phyloP scores from a whole-genome alignment of 306 rosid genomes.

The Delonix regia region DNA sequence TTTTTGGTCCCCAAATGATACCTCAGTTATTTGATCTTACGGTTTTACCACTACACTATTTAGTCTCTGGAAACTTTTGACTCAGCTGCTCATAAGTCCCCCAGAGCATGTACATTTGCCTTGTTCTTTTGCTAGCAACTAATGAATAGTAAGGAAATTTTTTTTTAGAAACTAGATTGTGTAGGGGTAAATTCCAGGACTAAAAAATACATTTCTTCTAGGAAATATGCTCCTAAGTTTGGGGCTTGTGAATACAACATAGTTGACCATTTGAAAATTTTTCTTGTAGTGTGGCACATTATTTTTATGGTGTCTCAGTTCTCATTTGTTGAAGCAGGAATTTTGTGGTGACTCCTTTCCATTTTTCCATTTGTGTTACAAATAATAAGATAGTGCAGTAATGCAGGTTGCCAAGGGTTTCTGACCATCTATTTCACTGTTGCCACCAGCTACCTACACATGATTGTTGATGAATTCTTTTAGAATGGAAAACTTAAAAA shows the following conservation, averaged over 20 bases:
- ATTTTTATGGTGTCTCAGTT: not conserved
- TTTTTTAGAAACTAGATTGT: not conserved
- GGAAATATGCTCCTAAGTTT: not conserved
- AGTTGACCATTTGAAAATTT: not conserved
- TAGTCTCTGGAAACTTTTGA: not conserved
- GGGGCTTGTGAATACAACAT: not conserved
- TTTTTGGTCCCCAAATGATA: not conserved
- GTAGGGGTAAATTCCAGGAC: not conserved
- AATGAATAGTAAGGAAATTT: no score
- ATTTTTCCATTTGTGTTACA: not conserved
- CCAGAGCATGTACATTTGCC: not conserved
- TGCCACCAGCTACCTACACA: not conserved
- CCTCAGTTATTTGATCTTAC: not conserved
- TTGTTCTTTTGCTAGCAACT: no score
- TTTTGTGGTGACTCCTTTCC: not conserved
- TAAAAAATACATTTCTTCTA: not conserved
- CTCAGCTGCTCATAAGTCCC: not conserved
- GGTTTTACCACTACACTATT: not conserved
- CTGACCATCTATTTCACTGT: not conserved
- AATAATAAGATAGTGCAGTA: not conserved
- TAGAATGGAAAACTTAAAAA: not conserved
- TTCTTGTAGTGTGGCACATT: not conserved
- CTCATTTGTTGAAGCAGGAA: not conserved
- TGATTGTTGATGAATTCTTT: not conserved
- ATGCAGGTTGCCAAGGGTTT: not conserved